Evolutionary conservation across 148 eudicot species (phyloP).

Genomic region (Mesembryanthemum crystallinum): DNA sequence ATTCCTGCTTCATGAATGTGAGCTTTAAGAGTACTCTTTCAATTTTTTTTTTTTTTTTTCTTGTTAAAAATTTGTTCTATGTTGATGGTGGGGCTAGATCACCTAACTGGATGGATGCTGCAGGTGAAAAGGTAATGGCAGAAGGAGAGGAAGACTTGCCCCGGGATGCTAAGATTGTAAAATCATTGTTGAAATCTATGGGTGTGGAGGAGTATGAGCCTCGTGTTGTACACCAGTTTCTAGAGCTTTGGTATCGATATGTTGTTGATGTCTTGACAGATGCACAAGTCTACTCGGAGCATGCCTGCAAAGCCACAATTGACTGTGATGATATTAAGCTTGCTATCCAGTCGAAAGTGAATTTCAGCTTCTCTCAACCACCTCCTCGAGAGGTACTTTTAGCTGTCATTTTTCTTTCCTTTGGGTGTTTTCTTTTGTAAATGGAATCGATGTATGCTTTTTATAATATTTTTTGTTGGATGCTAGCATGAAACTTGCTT

Average conservation of each 20-base stretch:
- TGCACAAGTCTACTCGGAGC: conserved; percentile 94
- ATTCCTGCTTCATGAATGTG: too few relatives aligned
- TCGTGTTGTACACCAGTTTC: conserved; percentile 81
- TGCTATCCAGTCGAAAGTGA: conserved; percentile 83
- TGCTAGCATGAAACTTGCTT: not conserved
- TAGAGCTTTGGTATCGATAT: conserved; percentile 86
- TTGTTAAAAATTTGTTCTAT: too few relatives aligned
- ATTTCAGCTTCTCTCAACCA: conserved; percentile 96
- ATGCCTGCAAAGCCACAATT: conserved; percentile 71
- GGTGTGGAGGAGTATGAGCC: conserved; percentile 91
- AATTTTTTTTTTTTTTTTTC: too few relatives aligned
- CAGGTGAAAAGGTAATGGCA: conserved; percentile 47
- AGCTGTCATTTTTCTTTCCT: not conserved
- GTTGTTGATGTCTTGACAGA: conserved; percentile 82
- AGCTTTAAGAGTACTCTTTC: too few relatives aligned
- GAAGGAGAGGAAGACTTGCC: conserved; percentile 80
- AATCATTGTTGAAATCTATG: conserved; percentile 78
- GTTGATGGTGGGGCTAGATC: not conserved
- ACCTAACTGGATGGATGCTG: not conserved
- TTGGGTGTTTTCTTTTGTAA: not conserved
- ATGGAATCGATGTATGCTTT: not conserved
- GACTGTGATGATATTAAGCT: conserved; percentile 88
- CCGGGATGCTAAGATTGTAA: conserved; percentile 88
- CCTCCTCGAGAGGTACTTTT: conserved; percentile 86
- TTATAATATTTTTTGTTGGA: not conserved